These are phyloP conservation scores for Pythium plurisporium DNA, from an alignment of 352 stramenopile species.

Conservation along the genomic window DNA sequence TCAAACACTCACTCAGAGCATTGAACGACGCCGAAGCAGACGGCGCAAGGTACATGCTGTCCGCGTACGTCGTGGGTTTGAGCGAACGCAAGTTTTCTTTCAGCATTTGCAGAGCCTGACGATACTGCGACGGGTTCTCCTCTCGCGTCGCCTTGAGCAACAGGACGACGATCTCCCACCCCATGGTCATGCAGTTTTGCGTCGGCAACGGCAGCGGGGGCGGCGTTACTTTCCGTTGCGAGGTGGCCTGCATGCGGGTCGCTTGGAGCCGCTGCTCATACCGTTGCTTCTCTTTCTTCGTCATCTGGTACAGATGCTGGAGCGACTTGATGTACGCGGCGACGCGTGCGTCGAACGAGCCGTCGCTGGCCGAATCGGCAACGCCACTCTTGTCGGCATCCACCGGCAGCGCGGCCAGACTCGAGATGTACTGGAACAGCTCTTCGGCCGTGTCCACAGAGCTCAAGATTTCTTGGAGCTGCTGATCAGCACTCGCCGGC, in stretches of 20 bases:
- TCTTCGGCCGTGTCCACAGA: conserved; percentile 74
- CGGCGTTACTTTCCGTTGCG: conserved; percentile 63
- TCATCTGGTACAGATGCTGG: conserved; percentile 65
- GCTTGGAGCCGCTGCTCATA: conserved; percentile 65
- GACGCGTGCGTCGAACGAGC: conserved; percentile 60
- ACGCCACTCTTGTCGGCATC: conserved; percentile 1
- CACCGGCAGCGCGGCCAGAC: conserved; percentile 35
- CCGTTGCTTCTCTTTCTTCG: conserved; percentile 78
- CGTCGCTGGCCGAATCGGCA: not conserved
- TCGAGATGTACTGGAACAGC: conserved; percentile 78
- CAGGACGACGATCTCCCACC: conserved; percentile 74
- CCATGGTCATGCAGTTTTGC: conserved; percentile 80
- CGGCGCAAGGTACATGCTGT: conserved; percentile 80
- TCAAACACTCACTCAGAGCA: conserved; percentile 63
- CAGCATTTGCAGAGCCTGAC: conserved; percentile 68
- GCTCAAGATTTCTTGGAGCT: conserved; percentile 70
- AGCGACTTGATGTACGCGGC: conserved; percentile 69
- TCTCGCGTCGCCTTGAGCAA: conserved; percentile 61
- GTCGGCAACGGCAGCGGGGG: conserved; percentile 74
- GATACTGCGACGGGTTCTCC: conserved; percentile 66
- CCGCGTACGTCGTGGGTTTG: conserved; percentile 75
- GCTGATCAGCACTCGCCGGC: conserved; percentile 38
- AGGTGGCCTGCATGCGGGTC: conserved; percentile 47
- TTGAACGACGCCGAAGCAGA: conserved; percentile 74
- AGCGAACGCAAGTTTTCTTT: conserved; percentile 59